A percentile compares a stretch with the other conserved stretches of the same genome.
These are phyloP conservation scores for Nicotiana attenuata DNA, from an alignment of 257 asterid species.

Conservation along the genomic window DNA sequence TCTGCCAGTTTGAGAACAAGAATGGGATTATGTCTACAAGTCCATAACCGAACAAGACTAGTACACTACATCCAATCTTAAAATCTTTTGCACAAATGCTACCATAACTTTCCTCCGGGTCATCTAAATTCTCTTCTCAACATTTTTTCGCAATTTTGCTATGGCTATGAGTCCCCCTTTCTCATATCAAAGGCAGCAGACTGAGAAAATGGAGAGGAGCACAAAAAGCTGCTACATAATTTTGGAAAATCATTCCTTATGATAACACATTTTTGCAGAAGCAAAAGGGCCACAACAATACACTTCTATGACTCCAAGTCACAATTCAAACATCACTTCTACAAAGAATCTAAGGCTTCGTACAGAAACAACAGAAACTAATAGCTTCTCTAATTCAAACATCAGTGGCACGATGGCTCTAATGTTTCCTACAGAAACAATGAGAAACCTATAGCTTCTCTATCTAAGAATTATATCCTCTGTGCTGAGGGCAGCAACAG, in stretches of 20 bases:
- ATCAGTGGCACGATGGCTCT: background rate
- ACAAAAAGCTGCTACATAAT: background rate
- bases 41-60: too few species aligned
- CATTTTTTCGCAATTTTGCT: background rate
- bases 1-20: too few species aligned
- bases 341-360: background rate
- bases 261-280: background rate
- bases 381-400: conserved; percentile 1
- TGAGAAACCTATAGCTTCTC: background rate
- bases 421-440: conserved; percentile 1
- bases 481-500: conserved; percentile 37
- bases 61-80: too few species aligned
- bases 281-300: background rate
- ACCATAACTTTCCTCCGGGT: background rate
- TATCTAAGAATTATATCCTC: background rate
- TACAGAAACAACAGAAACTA: background rate
- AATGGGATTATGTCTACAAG: too few species aligned
- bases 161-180: background rate
- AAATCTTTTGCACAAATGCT: background rate
- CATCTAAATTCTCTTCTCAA: background rate
- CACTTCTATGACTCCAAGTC: background rate
- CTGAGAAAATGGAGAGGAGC: background rate
- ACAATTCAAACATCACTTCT: background rate
- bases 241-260: background rate
- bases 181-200: background rate